These are phyloP conservation scores for Penicillium janthinellum DNA, from an alignment of 2,329 filamentous ascomycete species.

Conservation along the genomic window DNA sequence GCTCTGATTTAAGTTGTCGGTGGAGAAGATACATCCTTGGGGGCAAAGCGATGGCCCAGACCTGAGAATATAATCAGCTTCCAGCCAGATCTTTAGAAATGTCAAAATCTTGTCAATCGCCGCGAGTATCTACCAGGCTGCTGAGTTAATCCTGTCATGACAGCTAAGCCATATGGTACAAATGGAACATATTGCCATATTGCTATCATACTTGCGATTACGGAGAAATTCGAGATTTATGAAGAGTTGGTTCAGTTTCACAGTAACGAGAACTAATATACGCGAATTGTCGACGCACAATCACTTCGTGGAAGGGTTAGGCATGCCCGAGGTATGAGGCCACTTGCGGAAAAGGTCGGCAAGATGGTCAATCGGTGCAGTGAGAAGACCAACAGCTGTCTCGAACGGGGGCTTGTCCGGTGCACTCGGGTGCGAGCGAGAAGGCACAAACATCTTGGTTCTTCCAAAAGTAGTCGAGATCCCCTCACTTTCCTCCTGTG, in stretches of 20 bases:
- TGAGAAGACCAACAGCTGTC: slow-evolving; percentile 55
- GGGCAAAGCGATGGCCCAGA: not conserved
- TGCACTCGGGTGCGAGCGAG: slow-evolving; percentile 52
- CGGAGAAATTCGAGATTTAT: too few species aligned
- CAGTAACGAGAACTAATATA: not conserved
- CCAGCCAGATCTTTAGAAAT: too few species aligned
- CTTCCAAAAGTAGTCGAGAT: slow-evolving; percentile 49
- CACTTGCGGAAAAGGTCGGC: slow-evolving; percentile 56
- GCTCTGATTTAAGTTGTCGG: not conserved
- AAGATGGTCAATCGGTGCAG: slow-evolving; percentile 60
- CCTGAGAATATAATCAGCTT: not conserved
- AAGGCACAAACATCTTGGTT: slow-evolving; percentile 57
- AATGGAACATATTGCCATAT: too few species aligned
- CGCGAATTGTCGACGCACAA: not conserved
- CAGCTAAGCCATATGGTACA: too few species aligned
- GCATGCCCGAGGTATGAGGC: slow-evolving; percentile 31
- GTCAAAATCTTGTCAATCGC: too few species aligned
- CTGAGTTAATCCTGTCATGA: too few species aligned
- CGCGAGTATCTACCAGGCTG: too few species aligned
- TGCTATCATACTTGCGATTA: too few species aligned
- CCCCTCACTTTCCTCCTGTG: slow-evolving; percentile 32
- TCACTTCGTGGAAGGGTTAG: slow-evolving; percentile 17
- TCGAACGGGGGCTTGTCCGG: slow-evolving; percentile 58
- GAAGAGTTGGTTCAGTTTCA: not conserved
- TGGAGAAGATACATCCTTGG: not conserved